A percentile compares a stretch with the other conserved stretches of the same genome.
phyloP scores from a whole-genome alignment of 2,329 filamentous ascomycete species.

The Fulvia fulva region DNA sequence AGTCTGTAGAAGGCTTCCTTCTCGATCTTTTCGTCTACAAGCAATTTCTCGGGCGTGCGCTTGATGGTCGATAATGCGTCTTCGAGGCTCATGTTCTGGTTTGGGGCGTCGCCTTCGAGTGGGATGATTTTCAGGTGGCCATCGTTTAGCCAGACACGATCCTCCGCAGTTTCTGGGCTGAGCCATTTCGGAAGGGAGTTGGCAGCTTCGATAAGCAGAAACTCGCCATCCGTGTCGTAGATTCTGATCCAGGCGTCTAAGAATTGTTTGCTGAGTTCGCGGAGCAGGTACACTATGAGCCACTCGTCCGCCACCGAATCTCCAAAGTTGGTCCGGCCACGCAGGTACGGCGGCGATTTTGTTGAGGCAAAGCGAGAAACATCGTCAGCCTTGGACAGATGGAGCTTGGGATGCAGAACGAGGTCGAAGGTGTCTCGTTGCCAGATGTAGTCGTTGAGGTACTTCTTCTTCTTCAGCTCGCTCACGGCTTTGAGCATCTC shows the following conservation, averaged over 20 bases:
- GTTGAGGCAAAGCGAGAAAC: background rate
- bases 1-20: constrained; percentile 88
- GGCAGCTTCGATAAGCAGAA: constrained; percentile 89
- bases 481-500: constrained; percentile 65
- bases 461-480: constrained; percentile 56
- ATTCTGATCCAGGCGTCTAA: constrained; percentile 76
- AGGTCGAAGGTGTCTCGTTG: constrained; percentile 80
- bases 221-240: constrained; percentile 88
- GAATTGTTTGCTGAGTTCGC: constrained; percentile 71
- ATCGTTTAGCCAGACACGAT: constrained; percentile 83
- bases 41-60: constrained; percentile 53
- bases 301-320: constrained; percentile 97
- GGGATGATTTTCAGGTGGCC: constrained; percentile 74
- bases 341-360: constrained; percentile 42
- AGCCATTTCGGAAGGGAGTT: constrained; percentile 84
- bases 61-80: constrained; percentile 63
- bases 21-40: constrained; percentile 72
- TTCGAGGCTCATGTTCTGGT: constrained; percentile 55
- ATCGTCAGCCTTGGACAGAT: constrained; percentile 6
- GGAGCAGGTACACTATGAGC: constrained; percentile 86
- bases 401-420: constrained; percentile 51
- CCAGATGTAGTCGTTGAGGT: constrained; percentile 90
- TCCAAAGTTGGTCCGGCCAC: constrained; percentile 78
- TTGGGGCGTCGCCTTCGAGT: constrained; percentile 31
- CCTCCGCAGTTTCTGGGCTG: constrained; percentile 81